Evolutionary conservation across 257 asterid species (phyloP).

Genomic region (Ajuga chamaepitys): DNA sequence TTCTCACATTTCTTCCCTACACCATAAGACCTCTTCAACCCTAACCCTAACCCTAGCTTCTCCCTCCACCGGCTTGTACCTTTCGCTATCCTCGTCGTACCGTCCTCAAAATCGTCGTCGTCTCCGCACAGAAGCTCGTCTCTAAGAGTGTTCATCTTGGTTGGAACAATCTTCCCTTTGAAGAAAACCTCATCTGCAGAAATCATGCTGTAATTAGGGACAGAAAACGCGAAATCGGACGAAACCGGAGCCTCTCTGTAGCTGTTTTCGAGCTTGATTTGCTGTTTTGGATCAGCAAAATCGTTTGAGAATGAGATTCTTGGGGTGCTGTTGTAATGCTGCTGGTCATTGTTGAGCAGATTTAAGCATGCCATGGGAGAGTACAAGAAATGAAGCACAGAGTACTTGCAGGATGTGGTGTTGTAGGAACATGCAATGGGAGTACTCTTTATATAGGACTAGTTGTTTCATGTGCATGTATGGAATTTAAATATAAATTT

Average conservation of each 20-base stretch:
- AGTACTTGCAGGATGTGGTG: not conserved
- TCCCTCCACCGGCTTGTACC: slow-evolving; percentile 61
- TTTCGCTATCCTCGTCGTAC: slow-evolving; percentile 22
- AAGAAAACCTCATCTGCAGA: slow-evolving; percentile 74
- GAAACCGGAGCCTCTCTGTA: slow-evolving; percentile 81
- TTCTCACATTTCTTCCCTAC: slow-evolving; percentile 33
- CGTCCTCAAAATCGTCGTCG: slow-evolving; percentile 39
- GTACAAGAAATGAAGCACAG: not conserved
- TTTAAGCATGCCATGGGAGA: slow-evolving; percentile 61
- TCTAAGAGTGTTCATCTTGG: slow-evolving; percentile 46
- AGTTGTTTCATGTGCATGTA: slow-evolving; percentile 34
- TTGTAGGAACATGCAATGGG: slow-evolving; percentile 25
- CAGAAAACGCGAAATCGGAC: slow-evolving; percentile 65
- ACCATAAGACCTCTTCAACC: slow-evolving; percentile 42
- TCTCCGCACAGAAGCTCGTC: slow-evolving; percentile 61
- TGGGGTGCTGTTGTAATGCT: slow-evolving; percentile 28
- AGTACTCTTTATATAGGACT: slow-evolving; percentile 27
- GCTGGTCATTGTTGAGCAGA: slow-evolving; percentile 66
- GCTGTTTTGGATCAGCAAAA: slow-evolving; percentile 51
- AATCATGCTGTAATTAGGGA: slow-evolving; percentile 43
- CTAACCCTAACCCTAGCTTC: slow-evolving; percentile 50
- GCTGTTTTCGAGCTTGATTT: slow-evolving; percentile 45
- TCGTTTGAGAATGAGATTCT: slow-evolving; percentile 91
- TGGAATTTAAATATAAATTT: not conserved
- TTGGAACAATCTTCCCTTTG: slow-evolving; percentile 63